Evolutionary conservation across 2,329 filamentous ascomycete genomes (phyloP), one percentile per base, ranked within the genome.

Genomic region (Cryphonectria parasitica): DNA sequence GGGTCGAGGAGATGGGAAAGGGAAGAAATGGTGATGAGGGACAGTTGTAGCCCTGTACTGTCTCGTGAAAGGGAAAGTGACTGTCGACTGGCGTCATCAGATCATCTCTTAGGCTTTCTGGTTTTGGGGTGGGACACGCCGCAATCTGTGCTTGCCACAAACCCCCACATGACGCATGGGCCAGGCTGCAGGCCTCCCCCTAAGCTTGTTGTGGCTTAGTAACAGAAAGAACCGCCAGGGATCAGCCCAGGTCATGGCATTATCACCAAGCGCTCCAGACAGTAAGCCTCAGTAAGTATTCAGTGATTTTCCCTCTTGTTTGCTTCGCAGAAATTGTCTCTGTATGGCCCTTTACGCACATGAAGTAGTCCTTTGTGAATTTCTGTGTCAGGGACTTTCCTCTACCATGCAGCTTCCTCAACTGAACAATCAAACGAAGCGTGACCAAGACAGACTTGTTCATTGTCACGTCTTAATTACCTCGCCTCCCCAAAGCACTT

Each of bases 131-230:
- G 39, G 61, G 19, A 54, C 54, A 66, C 41, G 2, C 1, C 6
- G 67, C 65, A 68, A 62, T 54, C 70, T 58, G 62, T 68, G 70
- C 70, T 68, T 28, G 68, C 68, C 68, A 70, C 61, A 66, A 66
- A 52, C 68, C 66, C 66, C 69, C 54, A 71, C 66, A 71, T 66
- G 66, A 71, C 68, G 66, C 69, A 69, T 64, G 61, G 61, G 61
- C 52, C 54, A 61, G 65, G 65, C 54, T 58, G 54, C 54, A 31
- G 54, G 15, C 13, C 54, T 17, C 11, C 15, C 15, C 7, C 54
- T 31, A 58, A 31, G 25, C 54, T 15, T 19, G 7, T n/a, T 49
- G 4, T 8, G 22, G 45, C 22, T 49, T n/a, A n/a, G 45, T 19
- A n/a, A 7, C 8, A n/a, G 10, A n/a, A 11, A 3, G 45, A n/a